These are phyloP conservation scores for Ramalina intermedia DNA, from an alignment of 495 filamentous ascomycete genomes.

Conservation along the genomic window DNA sequence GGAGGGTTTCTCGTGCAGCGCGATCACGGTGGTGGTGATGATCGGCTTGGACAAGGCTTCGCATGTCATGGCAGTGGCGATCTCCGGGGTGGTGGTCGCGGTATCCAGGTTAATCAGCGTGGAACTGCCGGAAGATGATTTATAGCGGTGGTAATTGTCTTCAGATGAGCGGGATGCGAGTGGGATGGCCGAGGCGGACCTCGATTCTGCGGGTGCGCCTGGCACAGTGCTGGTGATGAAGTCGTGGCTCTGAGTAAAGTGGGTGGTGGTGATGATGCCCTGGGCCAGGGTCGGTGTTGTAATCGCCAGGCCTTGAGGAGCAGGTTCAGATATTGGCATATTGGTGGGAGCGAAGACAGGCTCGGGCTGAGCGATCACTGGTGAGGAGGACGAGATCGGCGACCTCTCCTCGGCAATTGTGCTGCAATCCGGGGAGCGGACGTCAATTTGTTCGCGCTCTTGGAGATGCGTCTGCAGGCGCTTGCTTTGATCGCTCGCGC, in stretches of 20 bases:
- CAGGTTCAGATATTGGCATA: neutral
- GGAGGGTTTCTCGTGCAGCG: neutral
- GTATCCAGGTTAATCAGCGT: constrained; percentile 8
- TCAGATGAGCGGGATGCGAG: neutral
- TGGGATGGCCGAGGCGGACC: neutral
- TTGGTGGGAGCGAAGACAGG: neutral
- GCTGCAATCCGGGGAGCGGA: constrained; percentile 11
- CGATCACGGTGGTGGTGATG: constrained; percentile 1
- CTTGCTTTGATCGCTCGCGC: constrained; percentile 16
- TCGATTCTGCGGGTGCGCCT: neutral
- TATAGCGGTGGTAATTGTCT: neutral
- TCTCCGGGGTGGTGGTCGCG: constrained; percentile 1
- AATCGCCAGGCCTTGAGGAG: neutral
- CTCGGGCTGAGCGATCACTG: constrained; percentile 3
- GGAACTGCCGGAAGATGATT: constrained; percentile 9
- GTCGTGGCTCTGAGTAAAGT: neutral
- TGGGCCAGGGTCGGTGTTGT: neutral
- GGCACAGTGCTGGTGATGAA: neutral
- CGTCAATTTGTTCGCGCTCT: constrained; percentile 12
- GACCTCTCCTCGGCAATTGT: constrained; percentile 13
- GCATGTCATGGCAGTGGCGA: neutral
- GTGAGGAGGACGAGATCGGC: constrained; percentile 1
- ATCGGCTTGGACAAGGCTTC: neutral
- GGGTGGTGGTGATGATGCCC: constrained; percentile 1
- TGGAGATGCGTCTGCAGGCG: constrained; percentile 15